These are phyloP conservation scores for Colletotrichum sublineola DNA, from an alignment of 2,329 filamentous ascomycete genomes.

Conservation along the genomic window DNA sequence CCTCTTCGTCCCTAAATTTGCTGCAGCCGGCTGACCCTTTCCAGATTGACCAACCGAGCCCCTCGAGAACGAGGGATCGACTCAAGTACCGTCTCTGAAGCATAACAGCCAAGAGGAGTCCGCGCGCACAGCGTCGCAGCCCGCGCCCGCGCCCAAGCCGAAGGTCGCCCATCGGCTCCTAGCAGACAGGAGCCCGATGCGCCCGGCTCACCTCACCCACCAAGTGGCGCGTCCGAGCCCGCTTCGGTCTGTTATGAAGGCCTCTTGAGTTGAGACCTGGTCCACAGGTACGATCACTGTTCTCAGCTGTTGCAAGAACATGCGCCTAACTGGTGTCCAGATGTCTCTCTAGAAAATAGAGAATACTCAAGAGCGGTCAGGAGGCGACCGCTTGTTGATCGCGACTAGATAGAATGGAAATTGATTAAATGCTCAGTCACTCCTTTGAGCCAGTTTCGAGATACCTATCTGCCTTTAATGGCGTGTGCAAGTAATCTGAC, in stretches of 20 bases:
- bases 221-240: constrained; percentile 74
- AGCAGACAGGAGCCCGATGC: constrained; percentile 60
- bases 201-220: constrained; percentile 57
- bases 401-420: constrained; percentile 41
- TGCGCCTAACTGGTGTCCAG: constrained; percentile 8
- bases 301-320: not conserved
- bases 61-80: constrained; percentile 90
- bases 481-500: not conserved
- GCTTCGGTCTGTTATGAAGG: constrained; percentile 77
- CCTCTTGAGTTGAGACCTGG: constrained; percentile 62
- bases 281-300: constrained; percentile 38
- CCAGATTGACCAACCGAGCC: constrained; percentile 89
- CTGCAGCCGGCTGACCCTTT: constrained; percentile 29
- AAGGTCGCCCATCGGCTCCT: constrained; percentile 60
- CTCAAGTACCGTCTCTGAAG: constrained; percentile 67
- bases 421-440: constrained; percentile 38
- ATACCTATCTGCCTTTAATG: not conserved
- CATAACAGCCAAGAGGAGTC: constrained; percentile 50
- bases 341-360: constrained; percentile 36
- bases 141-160: constrained; percentile 56
- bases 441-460: constrained; percentile 4
- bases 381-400: constrained; percentile 37
- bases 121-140: constrained; percentile 47
- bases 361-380: constrained; percentile 38
- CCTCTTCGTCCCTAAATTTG: not conserved